Conservation (phyloP, 192 early-diverging fungal species). For the Entophlyctis luteolus region DNA sequence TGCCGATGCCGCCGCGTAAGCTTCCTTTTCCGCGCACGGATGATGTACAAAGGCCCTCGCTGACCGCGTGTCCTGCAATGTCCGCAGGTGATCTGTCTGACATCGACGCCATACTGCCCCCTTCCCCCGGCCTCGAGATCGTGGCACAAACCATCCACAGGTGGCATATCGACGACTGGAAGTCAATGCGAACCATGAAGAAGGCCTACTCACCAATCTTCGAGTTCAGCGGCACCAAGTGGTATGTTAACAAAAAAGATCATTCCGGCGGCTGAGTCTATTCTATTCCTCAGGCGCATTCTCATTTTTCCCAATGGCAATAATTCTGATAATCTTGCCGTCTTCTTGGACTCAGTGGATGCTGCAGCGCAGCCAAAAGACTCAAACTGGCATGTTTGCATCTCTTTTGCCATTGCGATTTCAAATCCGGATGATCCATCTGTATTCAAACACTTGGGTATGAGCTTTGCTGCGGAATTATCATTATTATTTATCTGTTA, state of each 20-base stretch:
- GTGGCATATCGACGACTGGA: constrained; percentile 38
- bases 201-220: constrained; percentile 39
- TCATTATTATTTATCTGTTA: not conserved
- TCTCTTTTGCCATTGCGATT: constrained; percentile 73
- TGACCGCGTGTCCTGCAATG: no score
- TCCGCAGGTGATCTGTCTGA: not conserved
- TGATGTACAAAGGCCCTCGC: no score
- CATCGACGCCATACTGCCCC: constrained; percentile 7
- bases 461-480: not conserved
- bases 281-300: constrained; percentile 61
- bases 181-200: constrained; percentile 13
- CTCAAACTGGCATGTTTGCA: constrained; percentile 76
- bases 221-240: constrained; percentile 32
- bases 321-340: constrained; percentile 64
- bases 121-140: constrained; percentile 18
- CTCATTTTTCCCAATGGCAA: constrained; percentile 90
- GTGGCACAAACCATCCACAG: constrained; percentile 18
- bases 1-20: no score
- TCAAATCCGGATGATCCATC: constrained; percentile 71
- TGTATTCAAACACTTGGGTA: constrained; percentile 53
- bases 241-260: constrained; percentile 28
- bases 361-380: constrained; percentile 42
- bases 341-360: constrained; percentile 85
- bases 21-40: no score
- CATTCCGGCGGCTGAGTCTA: not conserved